Percentiles rank a stretch among this genome's conserved stretches.
Evolutionary conservation across 202 grass and related monocot genomes (phyloP).

Genomic region (Saccharum hybrid): DNA sequence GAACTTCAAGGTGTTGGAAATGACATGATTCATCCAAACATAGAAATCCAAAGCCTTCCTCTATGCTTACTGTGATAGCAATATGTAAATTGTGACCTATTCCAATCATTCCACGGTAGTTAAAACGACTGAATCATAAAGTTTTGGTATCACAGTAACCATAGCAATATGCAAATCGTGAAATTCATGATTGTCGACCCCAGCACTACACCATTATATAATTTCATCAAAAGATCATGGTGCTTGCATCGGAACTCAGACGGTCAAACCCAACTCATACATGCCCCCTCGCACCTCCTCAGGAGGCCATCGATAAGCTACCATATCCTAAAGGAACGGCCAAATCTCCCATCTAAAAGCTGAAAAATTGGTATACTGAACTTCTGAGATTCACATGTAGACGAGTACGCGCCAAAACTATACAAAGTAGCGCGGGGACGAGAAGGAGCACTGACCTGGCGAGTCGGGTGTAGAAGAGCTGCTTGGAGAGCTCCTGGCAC

Average conservation of each 20-base stretch:
- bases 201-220: background rate
- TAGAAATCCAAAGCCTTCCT: background rate
- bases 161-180: background rate
- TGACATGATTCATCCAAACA: background rate
- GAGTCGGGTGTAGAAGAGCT: conserved; percentile 92
- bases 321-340: background rate
- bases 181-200: background rate
- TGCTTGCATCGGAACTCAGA: background rate
- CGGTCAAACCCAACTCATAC: background rate
- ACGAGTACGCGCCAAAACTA: too few species aligned
- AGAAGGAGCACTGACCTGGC: conserved; percentile 53
- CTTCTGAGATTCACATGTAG: background rate
- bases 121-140: background rate
- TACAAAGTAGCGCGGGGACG: background rate
- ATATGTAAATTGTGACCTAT: background rate
- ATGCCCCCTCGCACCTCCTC: background rate
- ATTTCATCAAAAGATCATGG: background rate
- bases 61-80: background rate
- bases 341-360: background rate
- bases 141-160: background rate
- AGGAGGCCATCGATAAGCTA: background rate
- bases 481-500: conserved; percentile 86
- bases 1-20: conserved; percentile 8
- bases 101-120: background rate
- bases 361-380: background rate